Percentiles rank a stretch among this genome's conserved stretches.
These are phyloP conservation scores for Nothomitra cinnamomea DNA, from an alignment of 2,329 filamentous ascomycete genomes.

Conservation along the genomic window DNA sequence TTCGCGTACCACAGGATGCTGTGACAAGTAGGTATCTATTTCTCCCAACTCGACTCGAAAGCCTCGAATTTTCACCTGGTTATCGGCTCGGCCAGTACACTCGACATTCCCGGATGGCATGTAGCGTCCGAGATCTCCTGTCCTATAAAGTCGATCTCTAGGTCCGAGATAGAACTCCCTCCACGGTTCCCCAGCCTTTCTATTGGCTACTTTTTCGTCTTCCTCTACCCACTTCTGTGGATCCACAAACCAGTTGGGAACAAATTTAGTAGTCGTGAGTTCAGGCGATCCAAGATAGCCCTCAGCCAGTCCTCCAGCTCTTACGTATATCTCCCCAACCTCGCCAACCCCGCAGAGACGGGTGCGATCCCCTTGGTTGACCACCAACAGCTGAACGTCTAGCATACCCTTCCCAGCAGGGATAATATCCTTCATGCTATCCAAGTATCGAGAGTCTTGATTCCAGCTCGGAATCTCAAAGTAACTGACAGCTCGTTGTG, in stretches of 20 bases:
- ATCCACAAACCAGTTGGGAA: slow-evolving; percentile 76
- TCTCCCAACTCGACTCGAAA: slow-evolving; percentile 92
- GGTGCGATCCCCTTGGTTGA: slow-evolving; percentile 49
- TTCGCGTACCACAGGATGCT: slow-evolving; percentile 61
- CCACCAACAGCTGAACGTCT: slow-evolving; percentile 75
- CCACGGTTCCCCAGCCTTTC: slow-evolving; percentile 50
- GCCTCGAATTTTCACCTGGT: slow-evolving; percentile 89
- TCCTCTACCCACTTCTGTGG: slow-evolving; percentile 48
- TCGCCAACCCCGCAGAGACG: slow-evolving; percentile 69
- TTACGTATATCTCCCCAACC: slow-evolving; percentile 67
- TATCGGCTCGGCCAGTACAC: slow-evolving; percentile 64
- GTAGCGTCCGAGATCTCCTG: slow-evolving; percentile 71
- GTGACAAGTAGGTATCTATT: slow-evolving; percentile 69
- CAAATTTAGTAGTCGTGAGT: slow-evolving; percentile 58
- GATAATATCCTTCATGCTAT: slow-evolving; percentile 55
- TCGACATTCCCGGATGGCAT: slow-evolving; percentile 54
- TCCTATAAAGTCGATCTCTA: slow-evolving; percentile 71
- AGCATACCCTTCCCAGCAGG: slow-evolving; percentile 76
- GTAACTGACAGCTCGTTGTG: slow-evolving; percentile 64
- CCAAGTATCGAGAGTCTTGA: slow-evolving; percentile 45
- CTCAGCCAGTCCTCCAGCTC: slow-evolving; percentile 70
- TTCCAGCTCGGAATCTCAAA: slow-evolving; percentile 55
- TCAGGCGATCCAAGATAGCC: slow-evolving; percentile 51
- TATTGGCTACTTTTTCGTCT: slow-evolving; percentile 36
- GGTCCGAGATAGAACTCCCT: slow-evolving; percentile 62